These are phyloP conservation scores for Candida sp. DNA, from an alignment of 1,139 yeast genomes.

Conservation along the genomic window DNA sequence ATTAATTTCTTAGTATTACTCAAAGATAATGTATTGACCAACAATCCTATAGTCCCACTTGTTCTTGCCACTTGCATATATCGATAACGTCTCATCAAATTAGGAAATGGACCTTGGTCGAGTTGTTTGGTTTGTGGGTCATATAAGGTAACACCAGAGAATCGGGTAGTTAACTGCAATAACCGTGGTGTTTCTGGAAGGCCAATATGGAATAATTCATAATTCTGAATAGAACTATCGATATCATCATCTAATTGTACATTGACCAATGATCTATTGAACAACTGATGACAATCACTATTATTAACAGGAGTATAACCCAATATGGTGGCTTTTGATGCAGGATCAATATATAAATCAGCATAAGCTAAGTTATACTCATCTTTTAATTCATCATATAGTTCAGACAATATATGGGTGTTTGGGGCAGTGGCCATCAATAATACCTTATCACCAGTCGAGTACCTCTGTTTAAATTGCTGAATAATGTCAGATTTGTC, in stretches of 20 bases:
- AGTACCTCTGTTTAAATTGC: slow-evolving; percentile 27
- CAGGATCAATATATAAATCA: slow-evolving; percentile 37
- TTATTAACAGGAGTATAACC: slow-evolving; percentile 29
- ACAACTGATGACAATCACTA: slow-evolving; percentile 7
- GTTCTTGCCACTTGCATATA: slow-evolving; percentile 86
- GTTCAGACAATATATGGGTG: slow-evolving; percentile 33
- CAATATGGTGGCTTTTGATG: slow-evolving; percentile 31
- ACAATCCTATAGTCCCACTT: slow-evolving; percentile 87
- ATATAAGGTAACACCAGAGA: slow-evolving; percentile 47
- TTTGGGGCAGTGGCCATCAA: slow-evolving; percentile 71
- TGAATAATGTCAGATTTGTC: slow-evolving; percentile 29
- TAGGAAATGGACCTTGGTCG: slow-evolving; percentile 64
- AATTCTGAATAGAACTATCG: slow-evolving; percentile 28
- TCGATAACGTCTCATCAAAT: slow-evolving; percentile 78
- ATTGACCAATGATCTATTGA: slow-evolving; percentile 23
- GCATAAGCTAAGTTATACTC: slow-evolving; percentile 49
- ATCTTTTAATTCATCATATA: slow-evolving; percentile 30
- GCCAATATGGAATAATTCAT: slow-evolving; percentile 65
- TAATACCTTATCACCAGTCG: slow-evolving; percentile 37
- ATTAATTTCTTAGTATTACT: slow-evolving; percentile 65
- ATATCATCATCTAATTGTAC: slow-evolving; percentile 12
- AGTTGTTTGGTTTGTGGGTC: slow-evolving; percentile 32
- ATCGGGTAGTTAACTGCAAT: slow-evolving; percentile 70
- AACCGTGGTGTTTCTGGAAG: slow-evolving; percentile 77
- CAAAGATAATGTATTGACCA: slow-evolving; percentile 85